Evolutionary conservation across 371 early-diverging fungal species (phyloP), one percentile per base, ranked within the genome.

Genomic region (Mucor lusitanicus): DNA sequence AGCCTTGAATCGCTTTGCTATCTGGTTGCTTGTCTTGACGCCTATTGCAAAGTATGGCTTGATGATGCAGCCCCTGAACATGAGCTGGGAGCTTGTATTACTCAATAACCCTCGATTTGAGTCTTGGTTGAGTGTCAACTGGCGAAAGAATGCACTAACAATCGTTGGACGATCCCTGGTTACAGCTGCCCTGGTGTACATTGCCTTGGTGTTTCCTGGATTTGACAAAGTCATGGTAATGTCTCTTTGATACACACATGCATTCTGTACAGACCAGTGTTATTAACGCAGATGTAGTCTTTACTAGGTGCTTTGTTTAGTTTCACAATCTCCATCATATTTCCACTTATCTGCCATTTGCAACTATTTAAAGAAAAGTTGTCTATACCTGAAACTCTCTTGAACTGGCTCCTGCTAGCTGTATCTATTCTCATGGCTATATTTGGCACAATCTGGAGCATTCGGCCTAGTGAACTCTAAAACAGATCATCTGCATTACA

Each of bases 21-120:
- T 90, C 53, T 83, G 76, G 68, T 72, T 89, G 12, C 74, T 89
- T 8, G 88, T 85, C 0, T 54, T 90, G 42, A 90, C 88, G 25
- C 90, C 92, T 1, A 59, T 87, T 54, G 85, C 89, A 23, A 90
- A 90, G 69, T 91, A 81, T 65, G 86, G 85, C 6, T 70, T 91
- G 7, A 79, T 79, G 61, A 44, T 87, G 37, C 78, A 77, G 2
- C 90, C 91, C 3, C 70, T 90, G 7, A 80, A 80, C 57, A 40
- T 74, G 15, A 80, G 78, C 30, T 57, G 88, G 44, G 90, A 88
- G 69, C 46, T 77, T 33, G 72, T 59, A 59, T 74, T 73, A n/a
- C 63, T 63, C 48, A 56, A 57, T 15, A 50, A 62, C 33, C 65
- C 73, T 3, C 40, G 4, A 7, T 21, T 72, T 27, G 72, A 72